Conservation (phyloP, 1,284 basidiomycete species). For the Stygiomarasmius scandens region DNA sequence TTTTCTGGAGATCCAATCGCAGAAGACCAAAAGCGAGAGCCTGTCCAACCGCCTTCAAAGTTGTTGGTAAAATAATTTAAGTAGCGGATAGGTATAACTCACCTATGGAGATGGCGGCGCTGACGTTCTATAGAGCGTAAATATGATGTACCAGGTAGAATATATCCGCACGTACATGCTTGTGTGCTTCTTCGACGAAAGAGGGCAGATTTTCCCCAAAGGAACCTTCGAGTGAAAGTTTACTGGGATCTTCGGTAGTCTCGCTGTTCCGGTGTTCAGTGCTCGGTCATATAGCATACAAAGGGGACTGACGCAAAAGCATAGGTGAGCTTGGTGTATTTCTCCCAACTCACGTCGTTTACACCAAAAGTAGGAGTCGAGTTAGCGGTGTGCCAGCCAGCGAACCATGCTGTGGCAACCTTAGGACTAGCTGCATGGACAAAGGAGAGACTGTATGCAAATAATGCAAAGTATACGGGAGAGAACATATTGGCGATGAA, state of each 20-base stretch:
- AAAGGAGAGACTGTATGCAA: background rate
- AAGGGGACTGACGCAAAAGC: constrained; percentile 44
- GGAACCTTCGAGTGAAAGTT: constrained; percentile 32
- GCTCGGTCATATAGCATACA: constrained; percentile 1
- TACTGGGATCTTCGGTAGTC: constrained; percentile 33
- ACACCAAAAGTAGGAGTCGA: constrained; percentile 25
- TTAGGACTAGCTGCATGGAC: constrained; percentile 1
- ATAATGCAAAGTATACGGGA: background rate
- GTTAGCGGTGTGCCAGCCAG: constrained; percentile 32
- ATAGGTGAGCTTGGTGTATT: constrained; percentile 44
- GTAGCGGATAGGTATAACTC: too few relatives aligned
- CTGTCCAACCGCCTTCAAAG: constrained; percentile 92
- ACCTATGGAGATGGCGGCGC: constrained; percentile 75
- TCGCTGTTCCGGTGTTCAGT: constrained; percentile 19
- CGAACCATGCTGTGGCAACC: constrained; percentile 30
- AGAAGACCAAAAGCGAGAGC: constrained; percentile 70
- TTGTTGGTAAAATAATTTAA: too few relatives aligned
- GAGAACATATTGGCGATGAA: too few relatives aligned
- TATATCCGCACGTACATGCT: constrained; percentile 28
- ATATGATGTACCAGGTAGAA: background rate
- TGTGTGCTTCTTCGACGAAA: constrained; percentile 44
- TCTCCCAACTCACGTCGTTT: constrained; percentile 36
- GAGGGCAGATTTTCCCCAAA: constrained; percentile 33
- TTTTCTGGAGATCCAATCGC: constrained; percentile 60
- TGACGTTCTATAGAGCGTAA: constrained; percentile 47